phyloP scores from a whole-genome alignment of 805 yeast species.

The Ogataea pilisensis region DNA sequence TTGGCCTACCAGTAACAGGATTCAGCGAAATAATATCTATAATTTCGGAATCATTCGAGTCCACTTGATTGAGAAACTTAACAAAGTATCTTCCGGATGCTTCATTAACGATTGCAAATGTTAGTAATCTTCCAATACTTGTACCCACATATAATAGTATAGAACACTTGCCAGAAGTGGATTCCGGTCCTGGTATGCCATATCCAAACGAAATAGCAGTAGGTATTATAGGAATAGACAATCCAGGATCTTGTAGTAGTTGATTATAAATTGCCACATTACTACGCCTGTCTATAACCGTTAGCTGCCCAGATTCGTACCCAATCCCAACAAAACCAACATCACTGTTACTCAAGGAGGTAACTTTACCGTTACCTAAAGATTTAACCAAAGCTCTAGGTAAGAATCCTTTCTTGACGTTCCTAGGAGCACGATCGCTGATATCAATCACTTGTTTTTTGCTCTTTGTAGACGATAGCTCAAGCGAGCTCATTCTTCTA shows the following conservation, averaged over 20 bases:
- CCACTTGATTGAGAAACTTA: conserved; percentile 43
- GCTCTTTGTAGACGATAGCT: conserved; percentile 26
- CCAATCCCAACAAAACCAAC: conserved; percentile 84
- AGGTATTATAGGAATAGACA: conserved; percentile 32
- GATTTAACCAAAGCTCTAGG: conserved; percentile 49
- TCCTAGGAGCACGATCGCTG: conserved; percentile 46
- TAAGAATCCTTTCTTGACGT: conserved; percentile 54
- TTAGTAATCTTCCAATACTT: conserved; percentile 61
- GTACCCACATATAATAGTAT: conserved; percentile 75
- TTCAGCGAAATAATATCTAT: conserved; percentile 55
- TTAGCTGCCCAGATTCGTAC: conserved; percentile 67
- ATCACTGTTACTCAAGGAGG: conserved; percentile 63
- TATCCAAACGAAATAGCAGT: conserved; percentile 72
- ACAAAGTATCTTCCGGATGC: conserved; percentile 59
- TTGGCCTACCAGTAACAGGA: conserved; percentile 55
- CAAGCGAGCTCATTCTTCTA: conserved; percentile 28
- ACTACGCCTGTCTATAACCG: conserved; percentile 75
- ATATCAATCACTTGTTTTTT: conserved; percentile 40
- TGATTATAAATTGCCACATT: conserved; percentile 46
- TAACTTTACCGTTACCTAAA: conserved; percentile 41
- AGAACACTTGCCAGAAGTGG: conserved; percentile 61
- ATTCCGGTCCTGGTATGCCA: conserved; percentile 49
- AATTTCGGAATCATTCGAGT: conserved; percentile 50
- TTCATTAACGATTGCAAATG: conserved; percentile 62
- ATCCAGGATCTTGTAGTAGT: conserved; percentile 24